phyloP scores from a whole-genome alignment of 805 yeast species.

The Saturnispora dispora region DNA sequence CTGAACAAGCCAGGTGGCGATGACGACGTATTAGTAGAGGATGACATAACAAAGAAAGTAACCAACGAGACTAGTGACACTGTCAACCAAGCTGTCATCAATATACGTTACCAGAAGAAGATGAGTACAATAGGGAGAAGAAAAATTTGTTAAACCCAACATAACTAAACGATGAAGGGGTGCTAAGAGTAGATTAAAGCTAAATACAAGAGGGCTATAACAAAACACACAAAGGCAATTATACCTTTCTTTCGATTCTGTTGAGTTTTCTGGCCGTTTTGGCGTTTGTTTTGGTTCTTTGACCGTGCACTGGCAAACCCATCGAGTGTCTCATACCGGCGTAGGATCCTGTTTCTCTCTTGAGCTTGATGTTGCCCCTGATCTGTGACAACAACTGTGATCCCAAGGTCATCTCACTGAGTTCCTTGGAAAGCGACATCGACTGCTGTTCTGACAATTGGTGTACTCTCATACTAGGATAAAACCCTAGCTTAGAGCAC shows the following conservation, averaged over 20 bases:
- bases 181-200: not conserved
- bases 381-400: conserved; percentile 67
- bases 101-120: not conserved
- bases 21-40: not conserved
- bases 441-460: conserved; percentile 84
- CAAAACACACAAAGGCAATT: not conserved
- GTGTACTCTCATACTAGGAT: conserved; percentile 91
- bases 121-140: not conserved
- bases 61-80: not conserved
- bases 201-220: not conserved
- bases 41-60: conserved; percentile 10
- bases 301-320: conserved; percentile 81
- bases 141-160: not conserved
- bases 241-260: conserved; percentile 48
- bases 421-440: conserved; percentile 78
- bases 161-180: not conserved
- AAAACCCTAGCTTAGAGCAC: conserved; percentile 83
- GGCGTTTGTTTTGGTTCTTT: conserved; percentile 85
- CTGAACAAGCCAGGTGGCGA: conserved; percentile 16
- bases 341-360: conserved; percentile 75
- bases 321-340: conserved; percentile 84
- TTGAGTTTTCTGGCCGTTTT: conserved; percentile 83
- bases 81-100: conserved; percentile 1
- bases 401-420: conserved; percentile 75
- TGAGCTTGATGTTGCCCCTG: conserved; percentile 67